Conservation (phyloP, 1,284 basidiomycete species). For the Takashimella tepidaria region DNA sequence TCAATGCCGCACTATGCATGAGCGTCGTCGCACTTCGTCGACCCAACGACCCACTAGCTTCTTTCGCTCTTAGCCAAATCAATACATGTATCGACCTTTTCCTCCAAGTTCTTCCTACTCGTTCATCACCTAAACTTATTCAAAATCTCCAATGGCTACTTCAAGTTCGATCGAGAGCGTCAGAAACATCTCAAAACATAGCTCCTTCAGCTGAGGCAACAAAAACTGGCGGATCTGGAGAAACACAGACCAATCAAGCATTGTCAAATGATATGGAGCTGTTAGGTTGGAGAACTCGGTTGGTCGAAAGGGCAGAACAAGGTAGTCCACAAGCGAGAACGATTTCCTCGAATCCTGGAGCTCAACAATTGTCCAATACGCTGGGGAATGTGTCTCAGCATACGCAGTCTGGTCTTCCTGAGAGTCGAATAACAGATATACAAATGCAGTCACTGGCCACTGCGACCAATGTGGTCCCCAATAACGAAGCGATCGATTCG, state of each 20-base stretch:
- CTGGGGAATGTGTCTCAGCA: too few relatives aligned
- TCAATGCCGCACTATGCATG: constrained; percentile 33
- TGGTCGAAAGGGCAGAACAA: constrained; percentile 20
- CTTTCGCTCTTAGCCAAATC: constrained; percentile 15
- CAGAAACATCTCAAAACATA: neutral
- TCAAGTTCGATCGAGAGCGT: constrained; percentile 21
- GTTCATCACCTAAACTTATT: constrained; percentile 14
- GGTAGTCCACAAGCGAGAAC: neutral
- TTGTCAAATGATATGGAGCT: constrained; percentile 18
- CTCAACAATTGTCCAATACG: neutral
- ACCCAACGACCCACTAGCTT: constrained; percentile 16
- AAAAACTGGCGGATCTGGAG: neutral
- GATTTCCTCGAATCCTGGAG: neutral
- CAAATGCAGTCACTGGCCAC: neutral
- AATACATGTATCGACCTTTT: constrained; percentile 24
- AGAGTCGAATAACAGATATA: neutral
- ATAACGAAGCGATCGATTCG: neutral
- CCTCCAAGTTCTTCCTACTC: constrained; percentile 13
- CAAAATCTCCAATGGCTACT: constrained; percentile 31
- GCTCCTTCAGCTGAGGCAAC: neutral
- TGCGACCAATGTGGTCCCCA: neutral
- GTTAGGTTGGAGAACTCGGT: constrained; percentile 31
- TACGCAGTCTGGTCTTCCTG: neutral
- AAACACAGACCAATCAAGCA: neutral
- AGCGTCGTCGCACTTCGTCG: constrained; percentile 20